Conservation (phyloP, 441 rosid genomes). For the Jatropha multifida region DNA sequence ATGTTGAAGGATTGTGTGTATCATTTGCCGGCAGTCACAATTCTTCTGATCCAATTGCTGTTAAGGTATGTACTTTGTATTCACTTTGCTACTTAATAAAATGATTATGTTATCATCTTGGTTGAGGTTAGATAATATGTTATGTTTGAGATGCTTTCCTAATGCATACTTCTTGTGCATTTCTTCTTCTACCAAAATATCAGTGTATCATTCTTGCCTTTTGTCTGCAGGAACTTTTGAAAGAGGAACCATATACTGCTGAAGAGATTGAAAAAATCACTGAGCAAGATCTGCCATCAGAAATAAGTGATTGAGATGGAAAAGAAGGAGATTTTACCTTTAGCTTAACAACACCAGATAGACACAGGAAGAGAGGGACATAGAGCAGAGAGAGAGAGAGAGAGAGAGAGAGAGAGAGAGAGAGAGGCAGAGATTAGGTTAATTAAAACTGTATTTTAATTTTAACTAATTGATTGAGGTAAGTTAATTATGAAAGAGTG, state of each 20-base stretch:
- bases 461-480: too few species aligned
- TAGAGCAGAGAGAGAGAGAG: too few species aligned
- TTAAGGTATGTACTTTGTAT: constrained; percentile 52
- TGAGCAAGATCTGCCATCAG: constrained; percentile 46
- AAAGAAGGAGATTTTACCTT: too few species aligned
- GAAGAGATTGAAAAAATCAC: constrained; percentile 72
- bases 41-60: constrained; percentile 84
- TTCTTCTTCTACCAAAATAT: too few species aligned
- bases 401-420: too few species aligned
- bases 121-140: background rate
- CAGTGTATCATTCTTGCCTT: background rate
- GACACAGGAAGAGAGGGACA: too few species aligned
- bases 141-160: background rate
- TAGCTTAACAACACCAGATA: too few species aligned
- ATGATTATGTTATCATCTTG: background rate
- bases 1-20: constrained; percentile 83
- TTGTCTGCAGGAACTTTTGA: constrained; percentile 57
- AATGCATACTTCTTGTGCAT: too few species aligned
- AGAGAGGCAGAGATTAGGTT: too few species aligned
- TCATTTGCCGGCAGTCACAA: constrained; percentile 53
- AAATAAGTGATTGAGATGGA: too few species aligned
- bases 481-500: too few species aligned
- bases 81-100: background rate
- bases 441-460: too few species aligned
- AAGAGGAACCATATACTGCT: constrained; percentile 72